Base-by-base conservation (phyloP, 2,329 filamentous ascomycete genomes). In the Exophiala calicioides region DNA sequence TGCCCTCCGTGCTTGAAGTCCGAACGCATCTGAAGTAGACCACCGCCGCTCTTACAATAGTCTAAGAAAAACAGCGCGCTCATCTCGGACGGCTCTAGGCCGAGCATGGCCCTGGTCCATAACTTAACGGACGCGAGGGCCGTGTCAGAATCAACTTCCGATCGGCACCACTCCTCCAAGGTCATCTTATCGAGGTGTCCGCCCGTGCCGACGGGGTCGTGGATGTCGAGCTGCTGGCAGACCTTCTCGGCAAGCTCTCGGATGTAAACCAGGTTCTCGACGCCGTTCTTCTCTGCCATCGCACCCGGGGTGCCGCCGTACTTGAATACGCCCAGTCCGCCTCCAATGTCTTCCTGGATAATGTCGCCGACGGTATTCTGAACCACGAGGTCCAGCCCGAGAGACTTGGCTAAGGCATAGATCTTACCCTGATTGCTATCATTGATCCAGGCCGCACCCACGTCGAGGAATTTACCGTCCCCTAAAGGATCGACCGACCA, bases 381-480 rank as follows among this genome's bases (percentile, higher is more conserved):
- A 55, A 68, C 65, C 5, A 76, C 63, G 0, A 74, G 49, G 18
- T 76, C 69, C 0, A 73, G 54, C 0, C 68, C 67, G 30, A 65
- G 62, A 13, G 48, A 40, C 42, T 61, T 39, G 1, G 52, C 54
- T 27, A 60, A 55, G 2, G 58, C 62, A 47, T 61, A 72, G 39
- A 80, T 71, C 2, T 62, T 63, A 18, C 55, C 62, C 52, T 82
- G 79, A 35, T 72, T 77, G 1, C 63, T 70, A 38, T 80, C 74
- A 51, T 82, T 82, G 51, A 81, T 74, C 80, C 79, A 82, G 0
- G 76, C 77, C 0, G 76, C 79, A 2, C 79, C 79, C 0, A 80
- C 56, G 16, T 82, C 79, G 5, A 73, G 66, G 12, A 53, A n/a
- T n/a, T 47, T 12, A 60, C 57, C 6, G 40, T 50, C 9, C 53